Evolutionary conservation across 495 filamentous ascomycete genomes (phyloP).

Genomic region (Penicillium malachiteum): DNA sequence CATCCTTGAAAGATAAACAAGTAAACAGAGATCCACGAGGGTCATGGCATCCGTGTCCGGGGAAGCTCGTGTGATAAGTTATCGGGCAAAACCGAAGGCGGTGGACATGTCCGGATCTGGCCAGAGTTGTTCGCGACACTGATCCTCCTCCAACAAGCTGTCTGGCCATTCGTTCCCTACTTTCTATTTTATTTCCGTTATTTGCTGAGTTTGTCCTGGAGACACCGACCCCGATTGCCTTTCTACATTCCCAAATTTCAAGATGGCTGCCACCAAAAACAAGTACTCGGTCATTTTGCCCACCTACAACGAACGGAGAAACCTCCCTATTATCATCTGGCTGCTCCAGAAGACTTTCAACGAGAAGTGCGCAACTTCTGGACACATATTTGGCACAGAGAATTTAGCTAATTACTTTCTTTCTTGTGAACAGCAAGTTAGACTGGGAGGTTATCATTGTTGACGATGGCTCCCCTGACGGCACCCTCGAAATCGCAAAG

Average conservation of each 20-base stretch:
- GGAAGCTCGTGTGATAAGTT: constrained; percentile 22
- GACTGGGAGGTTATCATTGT: constrained; percentile 97
- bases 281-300: constrained; percentile 97
- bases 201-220: constrained; percentile 12
- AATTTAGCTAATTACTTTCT: not conserved
- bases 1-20: constrained; percentile 20
- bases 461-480: constrained; percentile 96
- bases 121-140: constrained; percentile 26
- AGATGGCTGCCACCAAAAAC: constrained; percentile 52
- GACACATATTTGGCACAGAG: too few relatives aligned
- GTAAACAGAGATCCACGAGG: not conserved
- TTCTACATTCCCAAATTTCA: constrained; percentile 15
- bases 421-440: constrained; percentile 61
- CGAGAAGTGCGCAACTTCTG: constrained; percentile 50
- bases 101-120: constrained; percentile 26
- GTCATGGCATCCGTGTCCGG: not conserved
- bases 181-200: constrained; percentile 12
- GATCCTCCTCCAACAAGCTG: constrained; percentile 24
- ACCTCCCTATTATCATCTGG: constrained; percentile 94
- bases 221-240: constrained; percentile 10
- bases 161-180: constrained; percentile 29
- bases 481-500: constrained; percentile 83
- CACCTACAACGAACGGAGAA: constrained; percentile 96
- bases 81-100: constrained; percentile 27
- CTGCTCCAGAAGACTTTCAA: constrained; percentile 88